Evolutionary conservation across 2,329 filamentous ascomycete species (phyloP).

Genomic region (Cordyceps farinosa): DNA sequence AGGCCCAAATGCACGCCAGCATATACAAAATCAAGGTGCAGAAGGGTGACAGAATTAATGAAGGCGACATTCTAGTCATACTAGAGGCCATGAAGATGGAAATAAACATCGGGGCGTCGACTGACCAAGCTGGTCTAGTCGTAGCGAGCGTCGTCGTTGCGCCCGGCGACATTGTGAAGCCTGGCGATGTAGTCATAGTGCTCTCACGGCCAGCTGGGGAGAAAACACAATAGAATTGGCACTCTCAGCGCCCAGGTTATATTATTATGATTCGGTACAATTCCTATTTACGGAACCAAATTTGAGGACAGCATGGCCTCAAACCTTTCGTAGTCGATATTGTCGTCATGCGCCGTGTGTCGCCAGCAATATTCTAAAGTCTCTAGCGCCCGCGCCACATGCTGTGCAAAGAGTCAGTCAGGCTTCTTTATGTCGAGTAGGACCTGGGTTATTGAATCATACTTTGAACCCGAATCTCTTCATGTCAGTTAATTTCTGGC

Average conservation of each 20-base stretch:
- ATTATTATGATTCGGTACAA: not conserved
- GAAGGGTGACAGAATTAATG: conserved; percentile 38
- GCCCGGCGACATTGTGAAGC: conserved; percentile 16
- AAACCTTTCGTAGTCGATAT: conserved; percentile 15
- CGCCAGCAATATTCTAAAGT: conserved; percentile 19
- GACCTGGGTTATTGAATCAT: not conserved
- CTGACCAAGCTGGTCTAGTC: not conserved
- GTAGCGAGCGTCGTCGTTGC: conserved; percentile 1
- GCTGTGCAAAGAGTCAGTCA: conserved; percentile 4
- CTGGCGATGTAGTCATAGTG: conserved; percentile 6
- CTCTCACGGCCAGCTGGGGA: not conserved
- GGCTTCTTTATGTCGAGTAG: not conserved
- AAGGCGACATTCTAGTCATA: conserved; percentile 42
- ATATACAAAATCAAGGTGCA: conserved; percentile 50
- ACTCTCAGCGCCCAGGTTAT: not conserved
- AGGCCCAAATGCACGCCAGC: conserved; percentile 46
- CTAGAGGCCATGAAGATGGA: conserved; percentile 59
- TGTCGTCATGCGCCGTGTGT: conserved; percentile 11
- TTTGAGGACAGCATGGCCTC: conserved; percentile 19
- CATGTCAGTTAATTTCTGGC: conserved; percentile 2
- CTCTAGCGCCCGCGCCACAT: conserved; percentile 19
- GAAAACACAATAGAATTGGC: not conserved
- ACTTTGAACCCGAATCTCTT: conserved; percentile 5
- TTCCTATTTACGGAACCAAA: conserved; percentile 10
- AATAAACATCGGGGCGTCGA: conserved; percentile 37